phyloP scores from a whole-genome alignment of 225 moss, liverwort and hornwort species.

The Anthoceros angustus region DNA sequence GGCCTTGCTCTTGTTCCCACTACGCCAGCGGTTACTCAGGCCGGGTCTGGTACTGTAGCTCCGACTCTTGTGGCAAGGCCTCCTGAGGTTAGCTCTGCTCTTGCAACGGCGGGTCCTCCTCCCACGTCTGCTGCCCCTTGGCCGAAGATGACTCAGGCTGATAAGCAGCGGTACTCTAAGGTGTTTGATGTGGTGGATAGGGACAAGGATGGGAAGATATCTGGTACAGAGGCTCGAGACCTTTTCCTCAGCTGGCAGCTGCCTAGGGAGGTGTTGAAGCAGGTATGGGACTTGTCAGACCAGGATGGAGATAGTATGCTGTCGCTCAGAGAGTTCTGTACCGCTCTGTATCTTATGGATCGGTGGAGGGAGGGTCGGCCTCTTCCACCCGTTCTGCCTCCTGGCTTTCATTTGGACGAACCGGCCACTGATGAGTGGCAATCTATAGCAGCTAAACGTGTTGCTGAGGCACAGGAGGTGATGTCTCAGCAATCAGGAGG shows the following conservation, averaged over 20 bases:
- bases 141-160: conserved; percentile 3
- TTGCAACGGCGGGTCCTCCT: neutral
- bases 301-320: conserved; percentile 4
- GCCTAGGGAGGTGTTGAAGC: neutral
- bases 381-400: neutral
- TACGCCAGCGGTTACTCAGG: neutral
- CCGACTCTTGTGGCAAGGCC: neutral
- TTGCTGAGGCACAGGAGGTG: conserved; percentile 18
- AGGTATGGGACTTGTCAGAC: conserved; percentile 4
- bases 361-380: neutral
- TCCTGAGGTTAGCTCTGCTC: neutral
- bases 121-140: neutral
- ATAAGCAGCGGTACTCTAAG: neutral
- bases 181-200: neutral
- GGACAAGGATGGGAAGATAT: neutral
- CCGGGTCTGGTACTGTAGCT: neutral
- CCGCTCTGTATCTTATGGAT: conserved; percentile 1
- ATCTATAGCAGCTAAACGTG: conserved; percentile 10
- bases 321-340: conserved; percentile 3
- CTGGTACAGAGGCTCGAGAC: neutral
- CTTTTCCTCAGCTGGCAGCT: conserved; percentile 5
- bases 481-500: conserved; percentile 24
- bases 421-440: conserved; percentile 11
- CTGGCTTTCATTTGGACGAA: neutral
- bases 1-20: neutral